These are phyloP conservation scores for Penicillium sp. DNA, from an alignment of 2,329 filamentous ascomycete genomes.

Conservation along the genomic window DNA sequence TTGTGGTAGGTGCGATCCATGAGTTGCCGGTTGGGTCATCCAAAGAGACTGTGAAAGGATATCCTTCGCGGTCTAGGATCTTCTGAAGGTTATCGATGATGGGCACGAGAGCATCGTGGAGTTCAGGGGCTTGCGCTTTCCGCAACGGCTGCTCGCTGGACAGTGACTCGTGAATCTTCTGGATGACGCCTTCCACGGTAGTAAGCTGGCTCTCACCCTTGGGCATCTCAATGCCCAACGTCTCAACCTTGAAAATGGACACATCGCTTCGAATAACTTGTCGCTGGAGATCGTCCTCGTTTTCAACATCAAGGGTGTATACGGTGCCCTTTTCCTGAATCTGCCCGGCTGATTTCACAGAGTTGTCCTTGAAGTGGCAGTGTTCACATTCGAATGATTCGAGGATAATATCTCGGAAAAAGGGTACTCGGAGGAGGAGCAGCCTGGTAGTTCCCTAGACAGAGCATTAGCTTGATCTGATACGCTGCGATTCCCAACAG, in stretches of 20 bases:
- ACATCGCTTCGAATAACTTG: conserved; percentile 93
- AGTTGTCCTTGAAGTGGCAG: conserved; percentile 88
- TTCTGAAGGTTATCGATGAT: conserved; percentile 74
- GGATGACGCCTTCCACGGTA: conserved; percentile 88
- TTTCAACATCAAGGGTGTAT: conserved; percentile 80
- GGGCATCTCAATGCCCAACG: conserved; percentile 91
- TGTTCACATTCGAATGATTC: conserved; percentile 95
- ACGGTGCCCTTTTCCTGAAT: conserved; percentile 88
- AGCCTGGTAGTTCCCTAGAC: conserved; percentile 79
- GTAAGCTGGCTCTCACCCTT: conserved; percentile 88
- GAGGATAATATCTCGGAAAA: conserved; percentile 95
- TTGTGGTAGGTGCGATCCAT: conserved; percentile 86
- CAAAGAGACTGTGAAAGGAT: conserved; percentile 86
- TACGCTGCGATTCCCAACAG: neutral
- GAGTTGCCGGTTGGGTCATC: conserved; percentile 96
- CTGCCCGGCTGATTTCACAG: conserved; percentile 88
- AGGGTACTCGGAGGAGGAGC: conserved; percentile 89
- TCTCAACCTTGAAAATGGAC: conserved; percentile 83
- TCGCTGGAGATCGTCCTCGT: conserved; percentile 74
- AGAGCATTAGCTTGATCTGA: conserved; percentile 19
- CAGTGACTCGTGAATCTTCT: conserved; percentile 78
- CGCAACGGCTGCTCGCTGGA: conserved; percentile 81
- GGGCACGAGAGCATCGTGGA: conserved; percentile 76
- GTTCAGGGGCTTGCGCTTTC: conserved; percentile 76
- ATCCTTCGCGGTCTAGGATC: conserved; percentile 77